These are phyloP conservation scores for Venturiaceae sp. DNA, from an alignment of 2,329 filamentous ascomycete species.

Conservation along the genomic window DNA sequence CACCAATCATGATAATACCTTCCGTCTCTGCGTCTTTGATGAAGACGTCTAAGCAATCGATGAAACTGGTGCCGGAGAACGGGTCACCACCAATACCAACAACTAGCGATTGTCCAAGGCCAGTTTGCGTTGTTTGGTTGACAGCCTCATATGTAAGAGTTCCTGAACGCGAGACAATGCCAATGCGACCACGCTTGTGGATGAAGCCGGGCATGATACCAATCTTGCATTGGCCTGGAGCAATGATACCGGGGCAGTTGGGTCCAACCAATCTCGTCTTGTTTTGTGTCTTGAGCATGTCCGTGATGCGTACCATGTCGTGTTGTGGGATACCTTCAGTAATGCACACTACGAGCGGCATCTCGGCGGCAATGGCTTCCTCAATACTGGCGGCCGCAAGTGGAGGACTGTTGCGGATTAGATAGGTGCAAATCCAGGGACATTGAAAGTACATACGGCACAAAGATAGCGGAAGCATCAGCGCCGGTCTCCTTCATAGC, in stretches of 20 bases:
- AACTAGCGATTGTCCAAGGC: slow-evolving; percentile 94
- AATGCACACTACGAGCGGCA: slow-evolving; percentile 92
- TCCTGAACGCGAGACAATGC: slow-evolving; percentile 95
- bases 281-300: slow-evolving; percentile 93
- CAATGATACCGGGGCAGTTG: slow-evolving; percentile 98
- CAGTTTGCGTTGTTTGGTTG: slow-evolving; percentile 97
- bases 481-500: slow-evolving; percentile 86
- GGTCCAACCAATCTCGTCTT: slow-evolving; percentile 96
- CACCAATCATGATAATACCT: slow-evolving; percentile 99
- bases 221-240: slow-evolving; percentile 95
- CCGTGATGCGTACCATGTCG: slow-evolving; percentile 98
- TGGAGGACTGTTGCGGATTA: slow-evolving; percentile 54
- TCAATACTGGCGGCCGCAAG: slow-evolving; percentile 91
- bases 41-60: slow-evolving; percentile 97
- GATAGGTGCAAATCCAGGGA: background rate
- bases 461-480: slow-evolving; percentile 88
- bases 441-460: slow-evolving; percentile 57
- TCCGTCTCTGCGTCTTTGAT: slow-evolving; percentile 92
- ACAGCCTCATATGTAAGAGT: slow-evolving; percentile 99
- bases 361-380: slow-evolving; percentile 87
- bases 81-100: slow-evolving; percentile 98
- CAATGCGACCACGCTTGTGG: slow-evolving; percentile 97
- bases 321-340: slow-evolving; percentile 97
- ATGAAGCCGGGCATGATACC: slow-evolving; percentile 99
- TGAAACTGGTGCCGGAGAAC: slow-evolving; percentile 99